Conservation (phyloP, 768 basidiomycete species). For the Suillus variegatus region DNA sequence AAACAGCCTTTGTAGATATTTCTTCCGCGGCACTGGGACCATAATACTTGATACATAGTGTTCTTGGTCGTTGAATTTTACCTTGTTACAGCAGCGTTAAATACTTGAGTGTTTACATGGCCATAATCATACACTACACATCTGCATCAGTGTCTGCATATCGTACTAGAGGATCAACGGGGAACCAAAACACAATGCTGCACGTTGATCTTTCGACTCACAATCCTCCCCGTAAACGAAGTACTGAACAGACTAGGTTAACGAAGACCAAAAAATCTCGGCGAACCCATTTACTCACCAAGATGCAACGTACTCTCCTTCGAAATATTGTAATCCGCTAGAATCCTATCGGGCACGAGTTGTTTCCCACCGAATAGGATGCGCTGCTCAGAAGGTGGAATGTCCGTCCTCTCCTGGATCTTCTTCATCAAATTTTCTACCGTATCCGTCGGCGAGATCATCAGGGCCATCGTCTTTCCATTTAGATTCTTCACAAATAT, state of each 20-base stretch:
- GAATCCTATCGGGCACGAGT: conserved; percentile 45
- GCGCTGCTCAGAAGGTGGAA: conserved; percentile 7
- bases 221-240: conserved; percentile 7
- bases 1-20: background rate
- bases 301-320: conserved; percentile 40
- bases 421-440: conserved; percentile 8
- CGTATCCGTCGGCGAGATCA: conserved; percentile 32
- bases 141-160: background rate
- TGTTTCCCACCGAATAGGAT: conserved; percentile 26
- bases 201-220: background rate
- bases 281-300: conserved; percentile 12
- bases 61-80: background rate
- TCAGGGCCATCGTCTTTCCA: conserved; percentile 49
- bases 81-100: background rate
- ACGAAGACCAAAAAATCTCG: background rate
- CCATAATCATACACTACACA: background rate
- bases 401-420: conserved; percentile 3
- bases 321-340: conserved; percentile 47
- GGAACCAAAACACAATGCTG: background rate
- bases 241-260: conserved; percentile 1
- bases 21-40: background rate
- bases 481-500: conserved; percentile 46
- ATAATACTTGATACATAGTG: background rate
- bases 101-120: background rate
- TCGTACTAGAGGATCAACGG: background rate